Percentiles rank a stretch among this genome's conserved stretches.
Evolutionary conservation across 331 rosid species (phyloP).

Genomic region (Saraca asoca): DNA sequence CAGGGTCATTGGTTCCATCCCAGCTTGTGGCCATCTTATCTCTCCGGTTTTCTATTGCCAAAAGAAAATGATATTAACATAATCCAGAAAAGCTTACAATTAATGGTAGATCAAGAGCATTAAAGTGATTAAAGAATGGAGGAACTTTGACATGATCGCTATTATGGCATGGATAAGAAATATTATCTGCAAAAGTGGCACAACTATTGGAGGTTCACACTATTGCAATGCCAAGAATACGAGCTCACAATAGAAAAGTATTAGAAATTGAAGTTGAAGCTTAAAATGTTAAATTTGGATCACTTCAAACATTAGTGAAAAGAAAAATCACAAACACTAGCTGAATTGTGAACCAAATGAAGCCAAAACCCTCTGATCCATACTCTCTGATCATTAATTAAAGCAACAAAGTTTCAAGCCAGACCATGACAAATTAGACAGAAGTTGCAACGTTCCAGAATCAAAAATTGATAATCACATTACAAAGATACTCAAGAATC

Average conservation of each 20-base stretch:
- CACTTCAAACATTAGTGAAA: conserved; percentile 7
- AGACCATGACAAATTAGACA: conserved; percentile 7
- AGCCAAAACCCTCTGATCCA: conserved; percentile 25
- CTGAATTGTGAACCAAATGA: conserved; percentile 22
- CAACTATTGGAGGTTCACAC: background rate
- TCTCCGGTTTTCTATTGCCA: conserved; percentile 42
- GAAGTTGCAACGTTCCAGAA: conserved; percentile 12
- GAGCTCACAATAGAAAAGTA: background rate
- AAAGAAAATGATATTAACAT: conserved; percentile 27
- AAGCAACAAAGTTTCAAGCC: conserved; percentile 17
- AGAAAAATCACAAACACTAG: background rate
- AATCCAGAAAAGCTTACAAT: background rate
- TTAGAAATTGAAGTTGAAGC: conserved; percentile 8
- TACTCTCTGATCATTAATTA: background rate
- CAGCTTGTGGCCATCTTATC: conserved; percentile 74
- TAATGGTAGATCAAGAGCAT: conserved; percentile 1
- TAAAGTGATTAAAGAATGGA: background rate
- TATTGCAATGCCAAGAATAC: background rate
- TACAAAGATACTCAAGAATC: conserved; percentile 25
- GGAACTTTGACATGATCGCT: background rate
- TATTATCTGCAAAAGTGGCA: conserved; percentile 5
- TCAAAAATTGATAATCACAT: conserved; percentile 12
- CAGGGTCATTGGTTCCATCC: conserved; percentile 79
- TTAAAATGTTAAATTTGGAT: background rate
- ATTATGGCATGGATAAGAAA: conserved; percentile 8